Percentiles rank a stretch among this genome's conserved stretches.
phyloP scores from a whole-genome alignment of 1,284 basidiomycete genomes.

The Coniferiporia weirii region DNA sequence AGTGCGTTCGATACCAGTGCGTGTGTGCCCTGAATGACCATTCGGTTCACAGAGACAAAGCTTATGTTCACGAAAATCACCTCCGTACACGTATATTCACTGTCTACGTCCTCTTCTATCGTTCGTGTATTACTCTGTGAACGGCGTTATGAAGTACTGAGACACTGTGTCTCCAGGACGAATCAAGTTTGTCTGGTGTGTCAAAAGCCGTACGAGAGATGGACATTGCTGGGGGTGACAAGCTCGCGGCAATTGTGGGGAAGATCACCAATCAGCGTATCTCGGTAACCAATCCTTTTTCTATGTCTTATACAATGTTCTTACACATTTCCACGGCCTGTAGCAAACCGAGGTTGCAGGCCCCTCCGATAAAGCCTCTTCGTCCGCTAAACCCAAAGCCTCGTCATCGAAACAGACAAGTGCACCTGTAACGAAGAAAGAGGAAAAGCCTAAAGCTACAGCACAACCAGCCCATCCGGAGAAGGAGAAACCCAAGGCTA shows the following conservation, averaged over 20 bases:
- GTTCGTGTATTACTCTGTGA: conserved; percentile 30
- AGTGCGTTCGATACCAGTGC: conserved; percentile 36
- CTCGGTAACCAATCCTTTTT: conserved; percentile 34
- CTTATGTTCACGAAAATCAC: conserved; percentile 43
- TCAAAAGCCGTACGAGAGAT: conserved; percentile 40
- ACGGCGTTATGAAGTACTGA: neutral
- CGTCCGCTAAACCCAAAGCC: conserved; percentile 17
- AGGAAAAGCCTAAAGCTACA: conserved; percentile 19
- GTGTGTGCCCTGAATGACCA: neutral
- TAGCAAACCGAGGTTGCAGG: too few relatives aligned
- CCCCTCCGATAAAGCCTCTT: neutral
- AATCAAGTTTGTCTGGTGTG: conserved; percentile 49
- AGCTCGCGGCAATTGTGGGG: conserved; percentile 14
- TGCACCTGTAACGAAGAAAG: conserved; percentile 18
- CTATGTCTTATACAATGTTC: neutral
- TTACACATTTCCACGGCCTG: too few relatives aligned
- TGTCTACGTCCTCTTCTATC: conserved; percentile 53
- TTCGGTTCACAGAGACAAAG: conserved; percentile 38
- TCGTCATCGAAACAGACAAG: conserved; percentile 18
- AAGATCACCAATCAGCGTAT: conserved; percentile 40
- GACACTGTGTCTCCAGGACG: conserved; percentile 40
- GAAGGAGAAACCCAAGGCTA: conserved; percentile 36
- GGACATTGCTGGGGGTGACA: conserved; percentile 10
- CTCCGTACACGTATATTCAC: conserved; percentile 58
- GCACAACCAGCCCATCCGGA: conserved; percentile 19